A percentile compares a stretch with the other conserved stretches of the same genome.
These are phyloP conservation scores for Cyberlindnera sargentensis DNA, from an alignment of 805 yeast species.

Conservation along the genomic window DNA sequence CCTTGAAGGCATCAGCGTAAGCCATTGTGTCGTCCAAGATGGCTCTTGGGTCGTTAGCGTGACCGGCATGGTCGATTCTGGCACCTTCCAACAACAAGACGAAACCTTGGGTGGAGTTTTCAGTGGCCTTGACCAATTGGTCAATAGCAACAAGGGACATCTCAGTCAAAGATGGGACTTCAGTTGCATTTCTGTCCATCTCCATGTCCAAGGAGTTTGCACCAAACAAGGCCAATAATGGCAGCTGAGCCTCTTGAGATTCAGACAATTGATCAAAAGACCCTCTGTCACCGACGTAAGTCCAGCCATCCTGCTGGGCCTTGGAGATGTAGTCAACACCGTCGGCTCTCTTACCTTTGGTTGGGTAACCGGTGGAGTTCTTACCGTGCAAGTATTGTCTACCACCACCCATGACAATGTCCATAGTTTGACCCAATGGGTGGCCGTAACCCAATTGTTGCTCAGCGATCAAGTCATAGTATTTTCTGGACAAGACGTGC, in stretches of 20 bases:
- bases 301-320: constrained; percentile 57
- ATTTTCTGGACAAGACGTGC: constrained; percentile 65
- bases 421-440: constrained; percentile 72
- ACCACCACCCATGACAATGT: constrained; percentile 86
- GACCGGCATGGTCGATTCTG: constrained; percentile 93
- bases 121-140: constrained; percentile 58
- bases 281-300: constrained; percentile 50
- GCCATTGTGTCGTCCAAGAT: constrained; percentile 85
- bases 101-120: constrained; percentile 75
- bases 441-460: constrained; percentile 73
- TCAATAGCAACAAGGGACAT: constrained; percentile 67
- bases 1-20: constrained; percentile 71
- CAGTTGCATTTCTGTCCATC: constrained; percentile 56
- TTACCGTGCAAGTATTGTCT: constrained; percentile 70
- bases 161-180: constrained; percentile 71
- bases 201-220: constrained; percentile 74
- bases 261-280: constrained; percentile 46
- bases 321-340: constrained; percentile 56
- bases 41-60: constrained; percentile 88
- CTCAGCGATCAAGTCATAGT: constrained; percentile 76
- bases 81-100: constrained; percentile 85
- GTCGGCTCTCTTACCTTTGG: constrained; percentile 60
- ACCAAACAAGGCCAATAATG: constrained; percentile 69
- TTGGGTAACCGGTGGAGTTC: constrained; percentile 24
- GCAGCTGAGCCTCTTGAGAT: constrained; percentile 54